Evolutionary conservation across 2,329 filamentous ascomycete species (phyloP).

Genomic region (Chrysosporium queenslandicum): DNA sequence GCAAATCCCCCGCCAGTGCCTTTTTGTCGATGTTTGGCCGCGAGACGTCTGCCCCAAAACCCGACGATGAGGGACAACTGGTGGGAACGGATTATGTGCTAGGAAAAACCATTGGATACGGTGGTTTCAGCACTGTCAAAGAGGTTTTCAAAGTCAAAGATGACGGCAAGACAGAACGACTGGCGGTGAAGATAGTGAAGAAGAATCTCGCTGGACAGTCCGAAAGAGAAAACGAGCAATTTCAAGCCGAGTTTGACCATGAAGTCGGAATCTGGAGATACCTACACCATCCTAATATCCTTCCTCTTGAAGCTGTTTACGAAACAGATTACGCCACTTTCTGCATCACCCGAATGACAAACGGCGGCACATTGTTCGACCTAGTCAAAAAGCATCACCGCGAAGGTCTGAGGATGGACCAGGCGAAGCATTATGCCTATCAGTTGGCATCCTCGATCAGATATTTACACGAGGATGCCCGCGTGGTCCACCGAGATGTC

Average conservation of each 20-base stretch:
- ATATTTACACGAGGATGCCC: constrained; percentile 58
- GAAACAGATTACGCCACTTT: constrained; percentile 60
- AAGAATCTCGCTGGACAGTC: constrained; percentile 47
- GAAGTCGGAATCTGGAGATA: constrained; percentile 60
- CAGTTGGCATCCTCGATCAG: constrained; percentile 55
- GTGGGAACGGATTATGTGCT: constrained; percentile 58
- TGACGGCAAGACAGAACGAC: constrained; percentile 42
- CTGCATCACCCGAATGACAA: constrained; percentile 55
- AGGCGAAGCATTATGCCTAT: constrained; percentile 52
- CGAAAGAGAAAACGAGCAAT: constrained; percentile 53
- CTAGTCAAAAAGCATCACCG: constrained; percentile 49
- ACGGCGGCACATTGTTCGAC: constrained; percentile 56
- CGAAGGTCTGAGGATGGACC: constrained; percentile 40
- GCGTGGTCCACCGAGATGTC: constrained; percentile 57
- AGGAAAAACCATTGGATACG: constrained; percentile 55
- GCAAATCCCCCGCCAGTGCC: constrained; percentile 49
- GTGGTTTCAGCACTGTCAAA: constrained; percentile 57
- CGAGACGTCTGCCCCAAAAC: constrained; percentile 38
- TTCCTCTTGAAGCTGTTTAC: constrained; percentile 54
- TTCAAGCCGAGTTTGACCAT: constrained; percentile 58
- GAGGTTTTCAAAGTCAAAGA: constrained; percentile 55
- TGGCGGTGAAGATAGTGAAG: constrained; percentile 58
- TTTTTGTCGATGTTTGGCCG: constrained; percentile 48
- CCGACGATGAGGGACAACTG: constrained; percentile 58
- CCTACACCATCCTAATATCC: constrained; percentile 51